A percentile compares a stretch with the other conserved stretches of the same genome.
phyloP scores from a whole-genome alignment of 768 basidiomycete species.

The Clitopilus hobsonii region DNA sequence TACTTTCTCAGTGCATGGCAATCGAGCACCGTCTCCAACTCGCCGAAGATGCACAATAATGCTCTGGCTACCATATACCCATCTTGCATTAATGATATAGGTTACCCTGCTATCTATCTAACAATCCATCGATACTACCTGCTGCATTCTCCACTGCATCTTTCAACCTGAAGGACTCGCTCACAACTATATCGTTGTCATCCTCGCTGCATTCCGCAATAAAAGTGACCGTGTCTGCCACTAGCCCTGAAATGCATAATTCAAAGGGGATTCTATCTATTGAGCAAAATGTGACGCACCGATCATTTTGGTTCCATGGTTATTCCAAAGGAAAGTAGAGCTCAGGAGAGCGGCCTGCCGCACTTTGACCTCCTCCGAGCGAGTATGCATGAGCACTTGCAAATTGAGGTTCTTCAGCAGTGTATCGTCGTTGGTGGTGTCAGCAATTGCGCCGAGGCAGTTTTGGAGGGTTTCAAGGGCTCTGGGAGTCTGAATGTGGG shows the following conservation, averaged over 20 bases:
- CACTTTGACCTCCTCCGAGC: conserved; percentile 71
- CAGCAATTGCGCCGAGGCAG: conserved; percentile 52
- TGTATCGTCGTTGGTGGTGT: conserved; percentile 48
- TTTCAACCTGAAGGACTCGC: conserved; percentile 63
- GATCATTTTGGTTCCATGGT: conserved; percentile 69
- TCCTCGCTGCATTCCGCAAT: conserved; percentile 86
- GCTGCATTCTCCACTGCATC: conserved; percentile 67
- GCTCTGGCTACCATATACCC: conserved; percentile 12
- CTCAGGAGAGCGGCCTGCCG: conserved; percentile 69
- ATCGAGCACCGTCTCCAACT: conserved; percentile 48
- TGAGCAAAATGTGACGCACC: conserved; percentile 37
- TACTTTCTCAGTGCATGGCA: conserved; percentile 61
- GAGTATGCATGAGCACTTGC: conserved; percentile 81
- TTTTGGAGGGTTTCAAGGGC: conserved; percentile 39
- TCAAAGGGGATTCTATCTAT: background rate
- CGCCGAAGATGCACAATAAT: conserved; percentile 17
- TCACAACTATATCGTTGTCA: conserved; percentile 80
- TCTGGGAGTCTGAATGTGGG: conserved; percentile 29
- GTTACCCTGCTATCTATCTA: conserved; percentile 11
- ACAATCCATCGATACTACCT: conserved; percentile 52
- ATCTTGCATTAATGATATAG: conserved; percentile 15
- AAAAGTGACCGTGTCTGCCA: conserved; percentile 78
- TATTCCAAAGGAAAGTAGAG: conserved; percentile 70
- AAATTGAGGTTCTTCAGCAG: conserved; percentile 81
- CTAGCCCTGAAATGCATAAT: conserved; percentile 48